Evolutionary conservation across 148 eudicot genomes (phyloP), one percentile per base, ranked within the genome.

Genomic region (Spergularia marina): DNA sequence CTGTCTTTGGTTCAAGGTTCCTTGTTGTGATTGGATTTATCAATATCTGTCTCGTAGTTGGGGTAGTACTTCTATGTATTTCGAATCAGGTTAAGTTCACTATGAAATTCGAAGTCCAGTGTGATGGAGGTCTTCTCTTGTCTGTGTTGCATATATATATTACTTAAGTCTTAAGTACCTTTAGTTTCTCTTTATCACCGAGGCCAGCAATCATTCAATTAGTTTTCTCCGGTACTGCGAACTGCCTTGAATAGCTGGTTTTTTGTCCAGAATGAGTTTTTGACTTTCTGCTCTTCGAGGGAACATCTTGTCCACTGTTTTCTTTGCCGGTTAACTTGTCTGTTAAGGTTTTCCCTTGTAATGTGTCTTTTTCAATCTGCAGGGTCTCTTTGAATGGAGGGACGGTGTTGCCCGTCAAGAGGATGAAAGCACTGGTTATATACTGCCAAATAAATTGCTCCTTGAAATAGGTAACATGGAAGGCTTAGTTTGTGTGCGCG

Each of bases 401-500:
- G 99, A 96, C 73, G 78, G 73, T 66, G 83, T 91, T 80, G 99
- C 98, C 58, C 98, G 99, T 75, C 81, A 90, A 56, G 97, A 96
- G 84, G 99, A 96, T 87, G 99, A 96, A 82, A 96, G 99, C 85
- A 96, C 99, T 82, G 99, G 99, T 63, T 96, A 82, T 86, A 78
- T 96, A 81, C 79, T 96, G 82, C 99, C 98, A 39, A 96, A 96
- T 82, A 92, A 87, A 78, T 75, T 85, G 30, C 97, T 96, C 68
- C 78, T 91, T 36, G 99, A 96, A 86, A 88, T 96, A 79, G 98
- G 98, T 93, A 87, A 87, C 47, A 54, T 68, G 10, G 11, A 72
- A 44, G 12, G 49, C 52, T 71, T 61, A 20, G 23, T 10, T 17
- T 58, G 62, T n/a, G 7, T 25, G n/a, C 65, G 44, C 49, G 30